Evolutionary conservation across 2,329 filamentous ascomycete genomes (phyloP), one percentile per base, ranked within the genome.

Genomic region (Didymella pinodella): DNA sequence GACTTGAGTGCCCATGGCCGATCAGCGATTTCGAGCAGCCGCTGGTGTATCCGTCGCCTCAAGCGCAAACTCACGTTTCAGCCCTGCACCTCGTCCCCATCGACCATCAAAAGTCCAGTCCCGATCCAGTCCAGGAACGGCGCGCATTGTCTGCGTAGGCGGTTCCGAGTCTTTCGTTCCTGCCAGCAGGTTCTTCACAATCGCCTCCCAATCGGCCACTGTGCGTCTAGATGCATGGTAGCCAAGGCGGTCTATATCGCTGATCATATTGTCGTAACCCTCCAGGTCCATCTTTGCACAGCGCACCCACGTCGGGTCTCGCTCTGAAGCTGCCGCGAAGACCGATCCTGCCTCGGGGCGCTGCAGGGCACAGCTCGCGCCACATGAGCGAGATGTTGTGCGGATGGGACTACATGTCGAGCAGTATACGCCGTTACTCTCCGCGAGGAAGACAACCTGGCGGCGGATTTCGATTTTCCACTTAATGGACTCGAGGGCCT

Each of bases 381-480:
- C 16, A 25, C 47, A 51, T 5, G n/a, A n/a, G 25, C 29, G 34
- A 4, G 20, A 41, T 7, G 12, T 7, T 10, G 32, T n/a, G 11
- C n/a, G 32, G 6, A 26, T 1, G 1, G 3, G n/a, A 8, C 47
- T 36, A 22, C 41, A 51, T 6, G 14, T 41, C 14, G 16, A 6
- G 31, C 48, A 57, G 25, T 47, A 47, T 26, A 10, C 12, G 3
- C 54, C 40, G 3, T 34, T 20, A 1, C 26, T 34, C 12, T 57
- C 34, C 0, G 16, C 20, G 8, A 57, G 54, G 6, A 1, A 8
- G 8, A 57, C 7, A 1, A 51, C 3, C 3, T 57, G 48, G 3
- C 43, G 41, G 10, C 54, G 48, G 5, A 47, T 18, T 2, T 57
- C 54, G 34, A 57, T 34, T 6, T 25, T 36, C 11, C 18, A 31